Base-by-base conservation (phyloP, 257 asterid species). In the Rehmannia glutinosa region DNA sequence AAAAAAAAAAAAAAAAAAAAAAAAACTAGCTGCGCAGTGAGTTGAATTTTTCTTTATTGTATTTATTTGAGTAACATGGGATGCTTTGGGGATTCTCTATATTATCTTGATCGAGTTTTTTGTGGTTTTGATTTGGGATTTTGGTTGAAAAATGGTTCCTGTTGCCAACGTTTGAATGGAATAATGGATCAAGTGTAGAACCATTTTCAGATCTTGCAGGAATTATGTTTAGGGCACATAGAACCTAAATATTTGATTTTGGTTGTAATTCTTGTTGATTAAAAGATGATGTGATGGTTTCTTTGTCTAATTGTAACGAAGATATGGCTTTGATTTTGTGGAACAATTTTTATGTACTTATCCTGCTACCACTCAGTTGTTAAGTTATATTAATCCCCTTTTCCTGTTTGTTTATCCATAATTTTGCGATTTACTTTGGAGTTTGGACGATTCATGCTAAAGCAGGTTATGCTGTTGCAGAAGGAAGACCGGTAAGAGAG, bases 391-490 rank as follows among this genome's bases (percentile, higher is more conserved):
- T 24, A 39, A 43, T 59, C 25, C 28, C 15, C 17, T 8, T 13
- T 7, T 30, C 39, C 43, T 11, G 45, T 24, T 16, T 56, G 9
- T 13, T 8, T 15, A 1, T 16, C 11, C 21, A 0, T 45, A 32
- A 30, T 66, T 41, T 60, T 49, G 47, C 38, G 51, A 16, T 62
- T 64, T 33, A 8, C 19, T 9, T n/a, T 7, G 32, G 32, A 57
- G 36, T 1, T 3, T 10, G n/a, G n/a, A n/a, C n/a, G n/a, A 24
- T 50, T 11, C 54, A 17, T 74, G 25, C 36, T 24, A 65, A 56
- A 54, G 57, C 78, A 88, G 97, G 90, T 60, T 83, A 86, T 86
- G 84, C 73, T 46, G 85, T 88, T 71, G 83, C 86, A 43, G 94
- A 83, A 73, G 92, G 91, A 56, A 75, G 82, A 56, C 87, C 92